Percentiles rank a stretch among this genome's conserved stretches.
Evolutionary conservation across 257 asterid species (phyloP).

Genomic region (Striga asiatica): DNA sequence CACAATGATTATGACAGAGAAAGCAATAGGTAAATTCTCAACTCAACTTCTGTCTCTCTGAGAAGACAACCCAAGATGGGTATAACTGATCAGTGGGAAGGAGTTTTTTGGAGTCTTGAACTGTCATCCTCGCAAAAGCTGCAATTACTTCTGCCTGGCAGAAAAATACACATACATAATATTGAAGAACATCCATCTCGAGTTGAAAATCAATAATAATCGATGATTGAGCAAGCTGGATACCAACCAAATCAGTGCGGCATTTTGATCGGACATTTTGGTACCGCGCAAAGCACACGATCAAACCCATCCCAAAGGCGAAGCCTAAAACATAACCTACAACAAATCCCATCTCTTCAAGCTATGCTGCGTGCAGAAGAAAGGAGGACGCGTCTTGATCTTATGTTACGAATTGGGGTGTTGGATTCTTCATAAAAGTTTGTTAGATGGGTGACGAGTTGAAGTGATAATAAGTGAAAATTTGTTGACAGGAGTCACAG

Average conservation of each 20-base stretch:
- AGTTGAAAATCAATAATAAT: too few relatives aligned
- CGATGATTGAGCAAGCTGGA: neutral
- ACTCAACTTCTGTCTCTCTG: constrained; percentile 66
- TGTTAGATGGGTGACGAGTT: too few relatives aligned
- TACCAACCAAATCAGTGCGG: constrained; percentile 70
- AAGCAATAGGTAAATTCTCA: neutral
- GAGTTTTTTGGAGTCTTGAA: constrained; percentile 58
- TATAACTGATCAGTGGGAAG: constrained; percentile 50
- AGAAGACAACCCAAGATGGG: constrained; percentile 84
- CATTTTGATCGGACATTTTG: constrained; percentile 59
- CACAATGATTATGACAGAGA: neutral
- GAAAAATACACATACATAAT: too few relatives aligned
- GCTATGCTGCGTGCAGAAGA: too few relatives aligned
- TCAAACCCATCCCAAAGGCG: constrained; percentile 50
- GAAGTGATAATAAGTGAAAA: too few relatives aligned
- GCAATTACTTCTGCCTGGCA: constrained; percentile 67
- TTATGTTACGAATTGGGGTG: too few relatives aligned
- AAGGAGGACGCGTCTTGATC: too few relatives aligned
- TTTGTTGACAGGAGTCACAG: too few relatives aligned
- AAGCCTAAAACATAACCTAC: constrained; percentile 51
- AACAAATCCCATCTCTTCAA: constrained; percentile 50
- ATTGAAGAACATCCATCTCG: too few relatives aligned
- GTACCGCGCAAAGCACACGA: constrained; percentile 60
- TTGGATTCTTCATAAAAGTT: too few relatives aligned
- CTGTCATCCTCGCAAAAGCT: constrained; percentile 71